Conservation (phyloP, 164 flowering plant genomes). For the Vitis rotundifolia region DNA sequence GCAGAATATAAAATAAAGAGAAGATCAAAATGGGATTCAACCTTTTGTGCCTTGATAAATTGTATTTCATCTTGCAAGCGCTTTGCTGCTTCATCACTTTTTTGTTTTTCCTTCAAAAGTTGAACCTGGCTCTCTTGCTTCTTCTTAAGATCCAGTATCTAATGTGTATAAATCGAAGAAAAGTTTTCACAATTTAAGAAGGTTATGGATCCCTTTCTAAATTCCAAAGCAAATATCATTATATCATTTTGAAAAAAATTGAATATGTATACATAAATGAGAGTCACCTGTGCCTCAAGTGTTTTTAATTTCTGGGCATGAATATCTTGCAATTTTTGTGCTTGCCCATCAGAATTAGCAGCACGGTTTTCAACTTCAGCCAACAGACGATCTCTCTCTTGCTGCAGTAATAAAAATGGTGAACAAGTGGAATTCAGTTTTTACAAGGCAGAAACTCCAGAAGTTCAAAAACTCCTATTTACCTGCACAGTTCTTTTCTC, state of each 20-base stretch:
- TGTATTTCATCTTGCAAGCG: slow-evolving; percentile 94
- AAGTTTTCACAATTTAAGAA: neutral
- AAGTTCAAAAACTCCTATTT: slow-evolving; percentile 9
- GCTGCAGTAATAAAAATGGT: slow-evolving; percentile 48
- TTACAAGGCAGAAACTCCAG: neutral
- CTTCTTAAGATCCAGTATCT: slow-evolving; percentile 95
- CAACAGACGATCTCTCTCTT: slow-evolving; percentile 80
- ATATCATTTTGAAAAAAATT: neutral
- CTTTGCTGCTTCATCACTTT: slow-evolving; percentile 96
- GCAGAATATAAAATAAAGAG: neutral
- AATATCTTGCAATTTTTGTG: slow-evolving; percentile 85
- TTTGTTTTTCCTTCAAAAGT: slow-evolving; percentile 90
- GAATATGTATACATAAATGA: neutral
- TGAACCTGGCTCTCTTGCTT: slow-evolving; percentile 97
- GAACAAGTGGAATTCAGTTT: slow-evolving; percentile 1
- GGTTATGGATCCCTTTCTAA: neutral
- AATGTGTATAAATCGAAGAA: neutral
- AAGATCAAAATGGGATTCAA: slow-evolving; percentile 18
- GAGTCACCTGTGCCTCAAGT: slow-evolving; percentile 88
- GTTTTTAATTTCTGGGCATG: slow-evolving; percentile 83
- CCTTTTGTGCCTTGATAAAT: slow-evolving; percentile 95
- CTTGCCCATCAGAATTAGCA: slow-evolving; percentile 81
- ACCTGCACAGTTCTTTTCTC: slow-evolving; percentile 94
- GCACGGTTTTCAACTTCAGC: slow-evolving; percentile 87
- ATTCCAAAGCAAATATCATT: neutral